These are phyloP conservation scores for Geotrichum macrosporum DNA, from an alignment of 1,139 yeast genomes.

Conservation along the genomic window DNA sequence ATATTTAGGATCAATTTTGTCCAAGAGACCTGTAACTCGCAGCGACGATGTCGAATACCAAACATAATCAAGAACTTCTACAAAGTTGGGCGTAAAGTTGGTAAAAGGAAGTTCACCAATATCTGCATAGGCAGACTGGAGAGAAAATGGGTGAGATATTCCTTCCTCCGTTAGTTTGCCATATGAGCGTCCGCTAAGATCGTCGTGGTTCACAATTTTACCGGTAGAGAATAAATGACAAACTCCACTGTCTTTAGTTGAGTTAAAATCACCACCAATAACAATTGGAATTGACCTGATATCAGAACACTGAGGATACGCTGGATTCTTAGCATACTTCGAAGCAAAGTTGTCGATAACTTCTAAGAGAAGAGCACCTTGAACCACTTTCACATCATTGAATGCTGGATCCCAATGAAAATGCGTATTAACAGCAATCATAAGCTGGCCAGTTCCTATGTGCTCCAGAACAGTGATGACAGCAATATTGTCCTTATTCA, in stretches of 20 bases:
- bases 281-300: slow-evolving; percentile 66
- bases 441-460: slow-evolving; percentile 56
- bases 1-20: slow-evolving; percentile 76
- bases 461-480: slow-evolving; percentile 75
- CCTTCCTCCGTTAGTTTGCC: slow-evolving; percentile 91
- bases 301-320: slow-evolving; percentile 44
- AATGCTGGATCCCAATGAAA: slow-evolving; percentile 98
- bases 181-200: slow-evolving; percentile 80
- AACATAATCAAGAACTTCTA: slow-evolving; percentile 89
- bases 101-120: slow-evolving; percentile 92
- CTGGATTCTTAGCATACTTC: slow-evolving; percentile 42
- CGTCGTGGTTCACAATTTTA: slow-evolving; percentile 60
- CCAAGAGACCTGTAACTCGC: slow-evolving; percentile 80
- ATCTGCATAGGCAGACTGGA: slow-evolving; percentile 79
- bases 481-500: slow-evolving; percentile 94
- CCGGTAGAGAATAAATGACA: slow-evolving; percentile 86
- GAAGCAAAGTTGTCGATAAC: slow-evolving; percentile 66
- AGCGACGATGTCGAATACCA: slow-evolving; percentile 84
- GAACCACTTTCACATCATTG: slow-evolving; percentile 95
- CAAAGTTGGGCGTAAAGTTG: slow-evolving; percentile 87
- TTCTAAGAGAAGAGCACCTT: slow-evolving; percentile 86
- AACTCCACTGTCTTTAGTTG: slow-evolving; percentile 82
- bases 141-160: slow-evolving; percentile 70
- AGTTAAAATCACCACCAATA: slow-evolving; percentile 95
- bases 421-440: slow-evolving; percentile 80